These are phyloP conservation scores for Brachypodium distachyon DNA, from an alignment of 202 grass and related monocot genomes.

Conservation along the genomic window DNA sequence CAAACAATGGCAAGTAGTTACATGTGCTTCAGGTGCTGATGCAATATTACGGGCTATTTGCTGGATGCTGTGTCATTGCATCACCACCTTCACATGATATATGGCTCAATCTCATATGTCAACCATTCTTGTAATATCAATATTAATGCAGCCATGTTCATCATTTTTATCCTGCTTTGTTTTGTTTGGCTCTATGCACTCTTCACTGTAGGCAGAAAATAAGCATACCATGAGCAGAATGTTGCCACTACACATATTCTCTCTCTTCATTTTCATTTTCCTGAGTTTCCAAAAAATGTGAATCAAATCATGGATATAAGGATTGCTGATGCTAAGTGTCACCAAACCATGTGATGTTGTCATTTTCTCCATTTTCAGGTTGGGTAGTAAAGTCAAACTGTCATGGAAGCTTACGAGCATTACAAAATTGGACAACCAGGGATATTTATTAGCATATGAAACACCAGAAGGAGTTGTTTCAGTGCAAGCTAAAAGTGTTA, in stretches of 20 bases:
- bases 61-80: neutral
- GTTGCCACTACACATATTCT: no score
- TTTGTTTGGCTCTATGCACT: neutral
- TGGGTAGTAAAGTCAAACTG: conserved; percentile 83
- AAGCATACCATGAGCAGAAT: neutral
- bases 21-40: no score
- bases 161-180: neutral
- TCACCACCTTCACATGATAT: neutral
- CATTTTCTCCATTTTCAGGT: conserved; percentile 39
- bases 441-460: conserved; percentile 74
- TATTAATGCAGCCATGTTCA: neutral
- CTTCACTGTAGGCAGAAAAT: neutral
- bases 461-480: conserved; percentile 64
- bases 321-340: neutral
- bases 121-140: neutral
- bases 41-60: no score
- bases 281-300: no score
- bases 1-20: no score
- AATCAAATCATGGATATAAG: neutral
- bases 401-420: conserved; percentile 91
- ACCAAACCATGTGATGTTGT: neutral
- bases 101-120: neutral
- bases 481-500: conserved; percentile 67
- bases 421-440: conserved; percentile 51
- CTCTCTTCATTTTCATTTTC: no score